A percentile compares a stretch with the other conserved stretches of the same genome.
phyloP scores from a whole-genome alignment of 106 monocot genomes.

The Acanthochlamys bracteata region DNA sequence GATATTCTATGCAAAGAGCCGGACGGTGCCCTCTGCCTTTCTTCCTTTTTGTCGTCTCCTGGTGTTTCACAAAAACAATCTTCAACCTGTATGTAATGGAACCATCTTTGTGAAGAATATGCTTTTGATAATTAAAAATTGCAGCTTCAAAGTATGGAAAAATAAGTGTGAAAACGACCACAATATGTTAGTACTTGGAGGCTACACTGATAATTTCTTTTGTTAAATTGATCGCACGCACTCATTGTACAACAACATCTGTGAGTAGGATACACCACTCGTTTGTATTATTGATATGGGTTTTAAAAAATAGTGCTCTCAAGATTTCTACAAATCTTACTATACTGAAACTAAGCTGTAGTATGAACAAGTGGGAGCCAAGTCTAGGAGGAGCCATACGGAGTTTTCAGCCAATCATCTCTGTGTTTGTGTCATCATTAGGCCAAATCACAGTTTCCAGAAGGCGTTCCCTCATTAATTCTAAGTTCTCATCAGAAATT shows the following conservation, averaged over 20 bases:
- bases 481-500: slow-evolving; percentile 77
- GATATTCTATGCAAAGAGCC: too few species aligned
- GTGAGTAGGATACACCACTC: not conserved
- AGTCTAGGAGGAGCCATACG: not conserved
- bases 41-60: too few species aligned
- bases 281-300: not conserved
- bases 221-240: not conserved
- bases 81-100: too few species aligned
- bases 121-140: too few species aligned
- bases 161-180: not conserved
- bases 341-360: not conserved
- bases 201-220: not conserved
- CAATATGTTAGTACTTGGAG: not conserved
- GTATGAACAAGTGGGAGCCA: not conserved
- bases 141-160: too few species aligned
- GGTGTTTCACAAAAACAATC: too few species aligned
- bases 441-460: slow-evolving; percentile 96
- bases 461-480: slow-evolving; percentile 82
- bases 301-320: not conserved
- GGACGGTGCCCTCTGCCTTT: too few species aligned
- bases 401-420: slow-evolving; percentile 47
- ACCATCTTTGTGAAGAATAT: too few species aligned
- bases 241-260: not conserved
- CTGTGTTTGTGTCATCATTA: slow-evolving; percentile 80
- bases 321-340: not conserved